Conservation (phyloP, 2,329 filamentous ascomycete species). For the Pseudocercospora pini-densiflorae region DNA sequence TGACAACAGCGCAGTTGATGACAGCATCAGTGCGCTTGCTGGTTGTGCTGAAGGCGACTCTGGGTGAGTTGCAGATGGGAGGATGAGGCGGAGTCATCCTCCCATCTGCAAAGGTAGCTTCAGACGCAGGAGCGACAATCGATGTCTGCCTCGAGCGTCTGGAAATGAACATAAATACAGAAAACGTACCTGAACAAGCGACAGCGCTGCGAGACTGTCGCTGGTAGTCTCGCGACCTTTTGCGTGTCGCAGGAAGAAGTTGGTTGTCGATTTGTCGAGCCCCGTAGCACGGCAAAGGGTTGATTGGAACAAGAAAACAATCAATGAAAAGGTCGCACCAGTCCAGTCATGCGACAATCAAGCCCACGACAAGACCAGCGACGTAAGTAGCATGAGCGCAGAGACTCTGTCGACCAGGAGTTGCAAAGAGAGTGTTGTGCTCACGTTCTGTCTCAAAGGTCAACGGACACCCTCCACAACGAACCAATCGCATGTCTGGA, state of each 20-base stretch:
- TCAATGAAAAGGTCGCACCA: constrained; percentile 2
- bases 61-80: constrained; percentile 1
- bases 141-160: neutral
- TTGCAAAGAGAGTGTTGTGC: neutral
- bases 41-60: neutral
- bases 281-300: constrained; percentile 3
- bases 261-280: constrained; percentile 14
- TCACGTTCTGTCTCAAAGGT: neutral
- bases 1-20: neutral
- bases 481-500: neutral
- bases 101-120: constrained; percentile 1
- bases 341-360: constrained; percentile 2
- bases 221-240: neutral
- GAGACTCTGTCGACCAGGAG: neutral
- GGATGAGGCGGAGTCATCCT: constrained; percentile 18
- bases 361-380: constrained; percentile 1
- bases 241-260: constrained; percentile 9
- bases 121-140: constrained; percentile 12
- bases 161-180: neutral
- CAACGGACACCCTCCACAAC: neutral
- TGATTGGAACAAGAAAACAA: constrained; percentile 2
- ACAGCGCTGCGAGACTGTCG: neutral
- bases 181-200: constrained; percentile 3
- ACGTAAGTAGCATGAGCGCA: neutral
- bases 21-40: neutral